Evolutionary conservation across 1,284 basidiomycete genomes (phyloP), one percentile per base, ranked within the genome.

Genomic region (Tetrapyrgos nigripes): DNA sequence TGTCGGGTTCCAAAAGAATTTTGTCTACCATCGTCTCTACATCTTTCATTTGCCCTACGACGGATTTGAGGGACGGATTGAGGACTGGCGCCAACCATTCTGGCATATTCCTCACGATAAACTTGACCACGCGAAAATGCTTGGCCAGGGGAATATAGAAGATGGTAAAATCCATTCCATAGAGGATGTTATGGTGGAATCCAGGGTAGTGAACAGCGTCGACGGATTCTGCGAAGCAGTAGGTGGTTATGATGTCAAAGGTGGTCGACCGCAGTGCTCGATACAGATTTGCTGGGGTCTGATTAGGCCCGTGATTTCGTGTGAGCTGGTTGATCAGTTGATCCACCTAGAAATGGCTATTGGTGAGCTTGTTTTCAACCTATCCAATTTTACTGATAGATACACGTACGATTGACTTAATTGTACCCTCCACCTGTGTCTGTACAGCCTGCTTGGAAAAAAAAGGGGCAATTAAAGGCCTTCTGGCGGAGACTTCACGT

Each of bases 201-300:
- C 62, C 64, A 0, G 65, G 62, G 5, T 62, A 57, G 9, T 53
- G 56, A 6, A 68, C 59, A 4, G 64, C 64, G 29, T 66, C 62
- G 21, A 59, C 57, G 4, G 66, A 63, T 9, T 57, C 53, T 2
- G 64, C 70, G 56, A 71, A 73, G 58, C 70, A 73, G 54, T 71
- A 72, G 6, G 66, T 62, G 9, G 64, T 68, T 55, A 74, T 70
- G 21, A 71, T 60, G 29, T 73, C 72, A 23, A 74, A 52, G 0
- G 62, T 55, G n/a, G 61, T 60, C 4, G 58, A 62, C 5, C 57
- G 58, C 55, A 62, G 65, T 6, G 54, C 68, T 23, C 56, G 51
- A 49, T 59, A 33, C 4, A 68, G 33, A 26, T 69, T 63, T 19
- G 57, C 62, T 17, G 68, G 65, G 2, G 49, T 53, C 31, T 43